phyloP scores from a whole-genome alignment of 1,284 basidiomycete genomes.

The Gastroboletus turbinatus region DNA sequence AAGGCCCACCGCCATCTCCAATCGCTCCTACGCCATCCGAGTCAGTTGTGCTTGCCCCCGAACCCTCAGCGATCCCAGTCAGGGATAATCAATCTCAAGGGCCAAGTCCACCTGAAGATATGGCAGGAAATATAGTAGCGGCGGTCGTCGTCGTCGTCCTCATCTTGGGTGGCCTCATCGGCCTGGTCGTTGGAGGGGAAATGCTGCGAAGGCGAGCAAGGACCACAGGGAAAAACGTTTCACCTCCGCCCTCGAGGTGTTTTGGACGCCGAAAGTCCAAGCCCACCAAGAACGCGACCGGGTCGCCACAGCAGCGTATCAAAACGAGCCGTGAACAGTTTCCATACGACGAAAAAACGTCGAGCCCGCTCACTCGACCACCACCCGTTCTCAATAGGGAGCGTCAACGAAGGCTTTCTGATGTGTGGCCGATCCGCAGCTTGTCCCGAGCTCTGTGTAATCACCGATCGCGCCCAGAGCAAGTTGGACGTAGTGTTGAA shows the following conservation, averaged over 20 bases:
- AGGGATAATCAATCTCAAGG: conserved; percentile 2
- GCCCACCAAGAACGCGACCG: neutral
- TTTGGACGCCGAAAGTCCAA: conserved; percentile 10
- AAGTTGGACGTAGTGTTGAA: neutral
- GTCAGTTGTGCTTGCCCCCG: conserved; percentile 6
- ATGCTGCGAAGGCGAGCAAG: conserved; percentile 26
- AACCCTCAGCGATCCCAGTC: conserved; percentile 9
- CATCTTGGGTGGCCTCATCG: conserved; percentile 29
- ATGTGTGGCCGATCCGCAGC: conserved; percentile 26
- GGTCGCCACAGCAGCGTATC: neutral
- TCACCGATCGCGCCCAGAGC: conserved; percentile 9
- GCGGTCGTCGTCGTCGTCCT: conserved; percentile 27
- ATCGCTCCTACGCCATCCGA: conserved; percentile 7
- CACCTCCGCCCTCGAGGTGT: neutral
- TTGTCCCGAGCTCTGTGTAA: conserved; percentile 16
- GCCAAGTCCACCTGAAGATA: conserved; percentile 5
- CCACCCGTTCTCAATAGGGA: conserved; percentile 13
- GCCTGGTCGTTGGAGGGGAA: conserved; percentile 30
- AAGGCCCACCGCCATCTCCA: conserved; percentile 3
- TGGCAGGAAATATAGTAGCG: conserved; percentile 26
- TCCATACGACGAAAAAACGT: conserved; percentile 16
- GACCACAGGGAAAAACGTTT: neutral
- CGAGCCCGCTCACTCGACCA: conserved; percentile 18
- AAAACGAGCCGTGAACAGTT: conserved; percentile 5
- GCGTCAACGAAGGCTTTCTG: conserved; percentile 14